Evolutionary conservation across 768 basidiomycete species (phyloP).

Genomic region (Lactarius quietus): DNA sequence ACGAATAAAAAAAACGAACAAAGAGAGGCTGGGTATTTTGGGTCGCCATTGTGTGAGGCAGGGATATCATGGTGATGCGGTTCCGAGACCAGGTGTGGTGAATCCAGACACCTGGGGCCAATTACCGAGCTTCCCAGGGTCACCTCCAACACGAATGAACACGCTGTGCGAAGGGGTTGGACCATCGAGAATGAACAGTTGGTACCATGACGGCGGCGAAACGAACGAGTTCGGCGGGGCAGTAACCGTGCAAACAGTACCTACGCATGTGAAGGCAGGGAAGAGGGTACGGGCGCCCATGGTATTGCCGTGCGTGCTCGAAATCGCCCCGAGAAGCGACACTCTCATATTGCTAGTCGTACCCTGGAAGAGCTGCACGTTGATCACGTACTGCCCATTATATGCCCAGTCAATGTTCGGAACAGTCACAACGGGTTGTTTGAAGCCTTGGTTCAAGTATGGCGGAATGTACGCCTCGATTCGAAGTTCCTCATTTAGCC

Average conservation of each 20-base stretch:
- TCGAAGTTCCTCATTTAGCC: constrained; percentile 74
- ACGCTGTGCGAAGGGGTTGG: no score
- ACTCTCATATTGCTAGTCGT: constrained; percentile 47
- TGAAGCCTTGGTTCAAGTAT: constrained; percentile 64
- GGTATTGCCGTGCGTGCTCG: constrained; percentile 73
- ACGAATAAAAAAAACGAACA: background rate
- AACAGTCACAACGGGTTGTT: constrained; percentile 68
- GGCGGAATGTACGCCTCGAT: constrained; percentile 82
- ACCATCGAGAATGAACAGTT: no score
- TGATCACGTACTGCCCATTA: constrained; percentile 51
- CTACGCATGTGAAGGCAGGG: constrained; percentile 65
- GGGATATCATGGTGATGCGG: background rate
- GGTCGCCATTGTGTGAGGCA: no score
- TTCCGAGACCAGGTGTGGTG: constrained; percentile 54
- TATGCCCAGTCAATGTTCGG: no score
- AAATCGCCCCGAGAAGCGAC: no score
- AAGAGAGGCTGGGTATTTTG: background rate
- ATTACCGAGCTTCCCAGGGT: constrained; percentile 55
- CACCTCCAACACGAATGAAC: no score
- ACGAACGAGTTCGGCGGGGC: no score
- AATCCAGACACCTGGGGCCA: constrained; percentile 74
- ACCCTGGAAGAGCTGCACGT: constrained; percentile 40
- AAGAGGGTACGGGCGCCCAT: constrained; percentile 74
- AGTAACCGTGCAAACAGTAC: constrained; percentile 70
- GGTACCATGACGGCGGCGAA: no score